Base-by-base conservation (phyloP, 768 basidiomycete species). In the Hericium coralloides region DNA sequence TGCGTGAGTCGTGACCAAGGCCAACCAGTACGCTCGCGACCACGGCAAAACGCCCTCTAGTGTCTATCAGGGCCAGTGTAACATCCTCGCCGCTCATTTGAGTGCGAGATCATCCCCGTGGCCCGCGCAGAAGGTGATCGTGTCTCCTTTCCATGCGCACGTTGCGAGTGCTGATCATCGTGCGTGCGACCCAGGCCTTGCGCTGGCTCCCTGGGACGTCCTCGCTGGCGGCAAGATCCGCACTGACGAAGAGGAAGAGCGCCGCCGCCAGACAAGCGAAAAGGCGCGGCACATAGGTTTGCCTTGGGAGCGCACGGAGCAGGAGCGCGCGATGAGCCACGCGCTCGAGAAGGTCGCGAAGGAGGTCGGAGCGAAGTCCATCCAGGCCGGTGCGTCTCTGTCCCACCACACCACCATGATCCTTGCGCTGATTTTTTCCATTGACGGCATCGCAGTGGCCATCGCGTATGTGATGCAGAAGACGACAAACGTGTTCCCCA, bases 401-500 rank as follows among this genome's bases (percentile, higher is more conserved):
- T 18, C 20, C 2, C 12, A 15, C 15, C 49, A 18, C 9, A 1
- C 4, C 26, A 1, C 15, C 49, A 9, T 48, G 9, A 9, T 1
- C 31, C 31, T 31, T 2, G 2, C 4, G 5, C 31, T 14, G 20
- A 49, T 20, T 18, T 6, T 49, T 3, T 12, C 12, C 18, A 4
- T 12, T 20, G 25, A 8, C 12, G 12, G 56, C 45, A 12, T 51
- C 22, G 26, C 39, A 76, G 77, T 79, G 4, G 77, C 79, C 9
- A 76, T 82, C 56, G 78, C 78, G 15, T 81, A 80, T 56, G 68
- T 82, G 10, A 69, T 81, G 68, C 76, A 80, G 43, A 83, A 81
- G 64, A 70, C 76, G 10, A 73, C 58, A 65, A 80, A 31, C 31
- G 31, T 31, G 31, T 31, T 31, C 31, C 31, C 31, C 31, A 9